Evolutionary conservation across 2,329 filamentous ascomycete genomes (phyloP).

Genomic region (Colletotrichum coccodes): DNA sequence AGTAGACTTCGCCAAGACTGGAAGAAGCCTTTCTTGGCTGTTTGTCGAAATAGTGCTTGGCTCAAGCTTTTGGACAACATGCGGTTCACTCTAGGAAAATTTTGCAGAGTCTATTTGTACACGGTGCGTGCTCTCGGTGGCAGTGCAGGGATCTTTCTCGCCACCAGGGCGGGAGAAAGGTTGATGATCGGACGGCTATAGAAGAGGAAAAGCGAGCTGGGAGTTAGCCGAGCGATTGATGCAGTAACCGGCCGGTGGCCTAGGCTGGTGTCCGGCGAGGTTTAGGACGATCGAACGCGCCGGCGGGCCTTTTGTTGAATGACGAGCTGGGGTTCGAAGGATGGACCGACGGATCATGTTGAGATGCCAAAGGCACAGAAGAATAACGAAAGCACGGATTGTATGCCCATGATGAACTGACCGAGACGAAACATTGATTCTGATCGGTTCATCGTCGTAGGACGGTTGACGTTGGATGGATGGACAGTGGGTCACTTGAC

Average conservation of each 20-base stretch:
- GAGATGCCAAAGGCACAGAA: too few species aligned
- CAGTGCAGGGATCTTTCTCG: not conserved
- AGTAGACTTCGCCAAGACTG: not conserved
- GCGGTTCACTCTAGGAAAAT: not conserved
- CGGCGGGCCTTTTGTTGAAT: not conserved
- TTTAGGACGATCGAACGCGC: not conserved
- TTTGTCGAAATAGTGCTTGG: not conserved
- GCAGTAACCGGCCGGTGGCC: not conserved
- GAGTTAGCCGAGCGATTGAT: too few species aligned
- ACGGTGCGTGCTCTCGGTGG: not conserved
- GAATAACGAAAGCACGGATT: too few species aligned
- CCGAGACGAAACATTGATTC: too few species aligned
- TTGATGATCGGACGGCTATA: not conserved
- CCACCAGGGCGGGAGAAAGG: not conserved
- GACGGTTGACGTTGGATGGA: too few species aligned
- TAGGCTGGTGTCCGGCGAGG: not conserved
- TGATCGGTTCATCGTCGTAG: too few species aligned
- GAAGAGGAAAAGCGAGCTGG: not conserved
- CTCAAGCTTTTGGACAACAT: not conserved
- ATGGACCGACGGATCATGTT: not conserved
- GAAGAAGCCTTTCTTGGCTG: constrained; percentile 23
- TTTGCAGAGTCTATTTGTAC: not conserved
- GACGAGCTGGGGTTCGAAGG: not conserved
- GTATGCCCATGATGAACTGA: too few species aligned
- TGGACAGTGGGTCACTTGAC: too few species aligned